A percentile compares a stretch with the other conserved stretches of the same genome.
Evolutionary conservation across 2,329 filamentous ascomycete species (phyloP).

Genomic region (Botrytis paeoniae): DNA sequence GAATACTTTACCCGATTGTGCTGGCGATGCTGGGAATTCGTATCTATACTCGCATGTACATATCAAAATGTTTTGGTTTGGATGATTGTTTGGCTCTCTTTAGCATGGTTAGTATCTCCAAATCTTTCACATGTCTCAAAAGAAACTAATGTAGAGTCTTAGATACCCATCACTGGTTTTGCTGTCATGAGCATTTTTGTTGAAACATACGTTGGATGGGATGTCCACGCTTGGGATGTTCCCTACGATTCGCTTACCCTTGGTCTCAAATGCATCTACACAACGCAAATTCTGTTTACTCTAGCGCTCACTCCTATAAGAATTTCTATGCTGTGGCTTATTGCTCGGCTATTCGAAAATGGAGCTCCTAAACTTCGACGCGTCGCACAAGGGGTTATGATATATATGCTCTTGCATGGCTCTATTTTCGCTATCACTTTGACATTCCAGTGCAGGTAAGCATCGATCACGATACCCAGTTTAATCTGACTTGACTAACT

Average conservation of each 20-base stretch:
- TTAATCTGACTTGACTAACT: background rate
- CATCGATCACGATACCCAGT: too few species aligned
- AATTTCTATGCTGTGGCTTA: background rate
- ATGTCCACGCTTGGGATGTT: constrained; percentile 1
- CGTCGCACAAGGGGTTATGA: background rate
- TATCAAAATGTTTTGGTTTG: background rate
- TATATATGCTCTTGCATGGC: background rate
- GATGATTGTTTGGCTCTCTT: background rate
- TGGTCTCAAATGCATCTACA: background rate
- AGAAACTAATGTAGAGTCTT: background rate
- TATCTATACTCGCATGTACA: background rate
- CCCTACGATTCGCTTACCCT: background rate
- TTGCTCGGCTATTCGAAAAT: background rate
- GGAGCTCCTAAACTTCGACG: background rate
- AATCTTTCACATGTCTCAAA: background rate
- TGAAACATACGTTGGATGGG: background rate
- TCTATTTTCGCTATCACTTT: background rate
- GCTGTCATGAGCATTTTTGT: background rate
- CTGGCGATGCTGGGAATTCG: background rate
- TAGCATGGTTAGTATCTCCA: background rate
- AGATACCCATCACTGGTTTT: background rate
- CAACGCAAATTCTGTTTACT: background rate
- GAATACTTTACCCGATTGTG: background rate
- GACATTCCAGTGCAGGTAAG: constrained; percentile 1
- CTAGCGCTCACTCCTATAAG: background rate